Evolutionary conservation across 768 basidiomycete genomes (phyloP).

Genomic region (Candolleomyces aberdarensis): DNA sequence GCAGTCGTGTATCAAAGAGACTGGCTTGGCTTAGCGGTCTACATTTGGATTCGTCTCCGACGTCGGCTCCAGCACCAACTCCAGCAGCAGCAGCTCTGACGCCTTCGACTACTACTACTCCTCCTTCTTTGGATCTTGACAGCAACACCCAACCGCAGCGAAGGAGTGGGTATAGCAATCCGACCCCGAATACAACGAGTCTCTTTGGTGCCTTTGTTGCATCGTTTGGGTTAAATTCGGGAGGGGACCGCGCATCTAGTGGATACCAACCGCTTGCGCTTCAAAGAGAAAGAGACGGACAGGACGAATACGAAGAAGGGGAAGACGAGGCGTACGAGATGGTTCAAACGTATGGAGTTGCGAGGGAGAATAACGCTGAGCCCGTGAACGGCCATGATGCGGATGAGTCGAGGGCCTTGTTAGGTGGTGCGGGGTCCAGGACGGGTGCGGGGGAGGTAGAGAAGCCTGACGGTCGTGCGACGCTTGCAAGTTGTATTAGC

Average conservation of each 20-base stretch:
- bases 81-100: not conserved
- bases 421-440: slow-evolving; percentile 41
- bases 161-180: slow-evolving; percentile 1
- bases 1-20: not conserved
- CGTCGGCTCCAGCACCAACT: not conserved
- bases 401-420: slow-evolving; percentile 57
- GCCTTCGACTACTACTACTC: too few relatives aligned
- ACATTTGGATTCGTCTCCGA: too few relatives aligned
- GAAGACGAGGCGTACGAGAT: slow-evolving; percentile 49
- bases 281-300: not conserved
- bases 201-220: not conserved
- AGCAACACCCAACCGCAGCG: slow-evolving; percentile 1
- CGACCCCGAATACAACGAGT: slow-evolving; percentile 1
- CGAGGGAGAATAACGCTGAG: slow-evolving; percentile 31
- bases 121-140: not conserved
- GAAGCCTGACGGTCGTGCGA: slow-evolving; percentile 63
- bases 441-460: slow-evolving; percentile 13
- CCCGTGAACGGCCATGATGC: slow-evolving; percentile 14
- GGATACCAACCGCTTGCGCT: not conserved
- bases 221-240: not conserved
- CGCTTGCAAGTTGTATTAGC: slow-evolving; percentile 63
- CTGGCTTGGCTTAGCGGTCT: not conserved
- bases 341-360: slow-evolving; percentile 68
- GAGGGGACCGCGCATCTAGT: not conserved
- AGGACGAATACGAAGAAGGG: slow-evolving; percentile 12